Evolutionary conservation across 208 protist genomes (phyloP), one percentile per base, ranked within the genome.

Genomic region (Willaertia magna): DNA sequence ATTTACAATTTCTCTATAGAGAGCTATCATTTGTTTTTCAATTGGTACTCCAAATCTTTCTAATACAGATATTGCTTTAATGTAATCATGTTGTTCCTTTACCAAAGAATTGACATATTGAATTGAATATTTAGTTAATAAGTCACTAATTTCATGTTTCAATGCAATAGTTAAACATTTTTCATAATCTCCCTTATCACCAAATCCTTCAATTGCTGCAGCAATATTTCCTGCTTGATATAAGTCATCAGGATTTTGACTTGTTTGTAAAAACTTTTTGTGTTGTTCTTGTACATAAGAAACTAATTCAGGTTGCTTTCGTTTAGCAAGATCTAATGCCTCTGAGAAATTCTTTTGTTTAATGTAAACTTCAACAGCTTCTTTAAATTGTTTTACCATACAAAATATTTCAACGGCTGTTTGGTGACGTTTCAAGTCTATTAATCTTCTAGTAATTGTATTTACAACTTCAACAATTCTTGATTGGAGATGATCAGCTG

Each of bases 401-500:
- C 16, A 44, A 67, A 51, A 67, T 11, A 85, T 40, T 30, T 78
- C 43, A n/a, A 34, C 82, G 1, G 82, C 82, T 79, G 43, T 34
- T 49, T 79, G 40, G 20, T 39, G 18, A 3, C 30, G 9, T 18
- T 85, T 74, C 9, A 85, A 1, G 4, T 85, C 92, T 22, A 90
- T 92, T 16, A 89, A 89, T 86, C 92, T 90, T 46, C 94, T 88
- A 79, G 95, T 92, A 48, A 96, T 90, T 4, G 9, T 86, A 11
- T 48, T 42, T 4, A 89, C 84, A 9, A 92, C 88, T 9, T 92
- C 90, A 87, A 93, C 92, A 48, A 96, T 89, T 42, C 89, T 81
- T 79, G 92, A 94, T 43, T 94, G 94, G 46, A 91, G 88, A 87
- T 98, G 93, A 87, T 95, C 96, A 89, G 94, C 93, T 40, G 96